Evolutionary conservation across 139 green algal species (phyloP), one percentile per base, ranked within the genome.

Genomic region (Micromonas commoda): DNA sequence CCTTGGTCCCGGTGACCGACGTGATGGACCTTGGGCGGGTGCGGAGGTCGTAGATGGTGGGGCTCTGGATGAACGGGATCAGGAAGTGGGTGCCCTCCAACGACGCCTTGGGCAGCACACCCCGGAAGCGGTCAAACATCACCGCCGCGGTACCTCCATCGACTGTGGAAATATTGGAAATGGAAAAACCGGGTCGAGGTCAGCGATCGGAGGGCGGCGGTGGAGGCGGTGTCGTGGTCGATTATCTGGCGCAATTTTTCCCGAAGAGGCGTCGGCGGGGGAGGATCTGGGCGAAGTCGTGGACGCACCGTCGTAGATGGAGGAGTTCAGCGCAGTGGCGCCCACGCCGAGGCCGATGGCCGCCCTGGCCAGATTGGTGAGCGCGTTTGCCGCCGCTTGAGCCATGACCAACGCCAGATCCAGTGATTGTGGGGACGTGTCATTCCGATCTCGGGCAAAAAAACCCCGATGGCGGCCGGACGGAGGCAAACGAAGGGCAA

Each of bases 1-100:
- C 93, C 81, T 99, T 98, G 13, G 95, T 99, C 28, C 95, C 96
- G 1, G 96, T 98, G 3, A 98, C 91, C 1, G 96, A 99, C 81
- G 81, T 94, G 82, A 99, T 97, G 33, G 85, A 91, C 23, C 93
- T 87, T 0, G 96, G 91, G 0, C 96, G 85, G 1, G 92, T 98
- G 37, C 95, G 87, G 79, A 99, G 92, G 82, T 99, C 95, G 88
- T 98, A 97, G 28, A 99, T 84, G 76, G 93, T 88, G 9, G 94
- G 93, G 2, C 82, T 91, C 81, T 97, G 92, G 33, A 81, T 61
- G 28, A 68, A 76, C 31, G 76, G 76, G 0, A 73, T 32, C 33
- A 80, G 24, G 3, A 80, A 82, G 85, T 98, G 94, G 34, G 92
- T 98, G 76, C 96, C 96, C 82, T 99, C 96, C 16, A 90, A 87